Base-by-base conservation (phyloP, 352 stramenopile genomes). In the Globisporangium apiculatum region DNA sequence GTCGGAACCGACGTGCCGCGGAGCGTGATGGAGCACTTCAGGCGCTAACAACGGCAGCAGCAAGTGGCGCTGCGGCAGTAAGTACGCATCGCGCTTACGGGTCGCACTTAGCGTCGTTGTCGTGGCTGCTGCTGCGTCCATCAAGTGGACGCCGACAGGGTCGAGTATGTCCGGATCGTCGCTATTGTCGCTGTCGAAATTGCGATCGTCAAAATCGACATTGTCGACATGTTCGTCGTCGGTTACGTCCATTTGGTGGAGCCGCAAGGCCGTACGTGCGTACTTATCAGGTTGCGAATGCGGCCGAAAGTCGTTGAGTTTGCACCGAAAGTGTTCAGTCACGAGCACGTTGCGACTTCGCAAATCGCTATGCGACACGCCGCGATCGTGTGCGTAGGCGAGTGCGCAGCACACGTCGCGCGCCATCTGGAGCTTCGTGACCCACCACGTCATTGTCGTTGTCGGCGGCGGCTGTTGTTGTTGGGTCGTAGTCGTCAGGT, bases 331-430 rank as follows among this genome's bases (percentile, higher is more conserved):
- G 15, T 68, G 31, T 24, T 80, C 72, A 1, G 72, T 81, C 46
- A 89, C 62, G 24, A 91, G 67, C 35, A 91, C 74, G 58, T 89
- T 89, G 42, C 79, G 73, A 66, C 72, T 87, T 2, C 80, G 79
- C 31, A 91, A 36, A 42, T 91, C 82, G 42, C 70, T 71, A 35
- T 91, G 82, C 8, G 70, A 76, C 37, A 87, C 61, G 3, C 70
- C 66, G 48, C 62, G 65, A 35, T 74, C 70, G 55, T 91, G 82
- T 11, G 76, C 58, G 48, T 87, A 86, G 9, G 65, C 68, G 6
- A 91, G 60, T 0, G 62, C 79, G n/a, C 68, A 64, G 40, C 71
- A 76, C 5, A 89, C 61, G 47, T 89, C 79, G n/a, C 71, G 61
- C 61, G 73, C 73, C 61, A 88, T 83, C 47, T 76, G 72, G 41